phyloP scores from a whole-genome alignment of 768 basidiomycete genomes.

The Tulasnella calospora region DNA sequence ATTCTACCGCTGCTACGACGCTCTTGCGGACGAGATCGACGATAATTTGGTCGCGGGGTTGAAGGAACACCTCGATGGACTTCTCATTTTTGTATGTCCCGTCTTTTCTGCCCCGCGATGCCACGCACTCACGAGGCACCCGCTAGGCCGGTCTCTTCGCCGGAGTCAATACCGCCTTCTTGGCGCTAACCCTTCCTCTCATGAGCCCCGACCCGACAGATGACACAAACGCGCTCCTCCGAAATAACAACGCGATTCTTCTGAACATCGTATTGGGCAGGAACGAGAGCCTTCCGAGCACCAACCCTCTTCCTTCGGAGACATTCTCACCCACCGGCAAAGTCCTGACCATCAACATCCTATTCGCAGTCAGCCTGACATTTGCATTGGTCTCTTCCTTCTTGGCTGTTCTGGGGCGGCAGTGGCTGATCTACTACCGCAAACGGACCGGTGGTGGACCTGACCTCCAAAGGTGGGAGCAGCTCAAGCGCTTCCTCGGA shows the following conservation, averaged over 20 bases:
- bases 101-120: background rate
- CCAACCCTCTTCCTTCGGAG: background rate
- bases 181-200: background rate
- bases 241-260: background rate
- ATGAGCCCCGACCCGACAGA: background rate
- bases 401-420: background rate
- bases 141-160: background rate
- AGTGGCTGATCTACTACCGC: conserved; percentile 1
- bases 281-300: background rate
- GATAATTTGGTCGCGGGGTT: background rate
- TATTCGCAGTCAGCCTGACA: background rate
- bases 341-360: background rate
- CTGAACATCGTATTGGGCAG: background rate
- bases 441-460: background rate
- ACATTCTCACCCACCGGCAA: background rate
- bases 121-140: too few relatives aligned
- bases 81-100: background rate
- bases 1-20: background rate
- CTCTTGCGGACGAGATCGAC: background rate
- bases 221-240: background rate
- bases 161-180: background rate
- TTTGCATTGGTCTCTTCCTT: background rate
- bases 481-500: background rate
- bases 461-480: background rate
- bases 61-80: background rate